Conservation (phyloP, 805 yeast genomes). For the Spathaspora gorwiae region DNA sequence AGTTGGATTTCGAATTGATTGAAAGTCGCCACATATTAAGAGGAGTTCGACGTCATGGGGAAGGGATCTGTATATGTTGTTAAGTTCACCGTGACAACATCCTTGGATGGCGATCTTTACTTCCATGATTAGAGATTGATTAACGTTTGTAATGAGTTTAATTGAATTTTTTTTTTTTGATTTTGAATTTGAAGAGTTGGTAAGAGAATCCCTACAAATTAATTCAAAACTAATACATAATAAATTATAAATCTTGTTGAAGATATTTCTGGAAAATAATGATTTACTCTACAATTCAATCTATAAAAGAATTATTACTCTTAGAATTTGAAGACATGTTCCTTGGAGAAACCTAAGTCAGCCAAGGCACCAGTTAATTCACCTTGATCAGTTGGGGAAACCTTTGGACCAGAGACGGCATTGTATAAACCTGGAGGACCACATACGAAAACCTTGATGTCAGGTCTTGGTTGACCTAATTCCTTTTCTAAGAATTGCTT, state of each 20-base stretch:
- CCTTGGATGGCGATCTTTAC: conserved; percentile 71
- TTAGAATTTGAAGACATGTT: conserved; percentile 84
- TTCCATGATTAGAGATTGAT: not conserved
- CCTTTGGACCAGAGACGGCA: conserved; percentile 82
- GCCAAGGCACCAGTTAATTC: conserved; percentile 82
- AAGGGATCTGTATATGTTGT: conserved; percentile 45
- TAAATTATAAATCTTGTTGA: not conserved
- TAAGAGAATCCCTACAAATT: not conserved
- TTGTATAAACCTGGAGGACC: conserved; percentile 93
- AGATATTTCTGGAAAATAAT: too few relatives aligned
- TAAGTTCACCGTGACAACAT: conserved; percentile 82
- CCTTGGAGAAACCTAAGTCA: conserved; percentile 84
- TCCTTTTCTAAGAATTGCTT: conserved; percentile 62
- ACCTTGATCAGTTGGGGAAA: conserved; percentile 89
- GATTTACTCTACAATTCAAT: too few relatives aligned
- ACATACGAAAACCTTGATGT: conserved; percentile 73
- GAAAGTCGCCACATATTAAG: conserved; percentile 88
- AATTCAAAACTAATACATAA: not conserved
- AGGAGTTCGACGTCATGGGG: conserved; percentile 33
- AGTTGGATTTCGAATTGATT: conserved; percentile 58
- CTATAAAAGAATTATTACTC: too few relatives aligned
- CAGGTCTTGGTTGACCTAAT: conserved; percentile 58
- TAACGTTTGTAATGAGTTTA: not conserved
- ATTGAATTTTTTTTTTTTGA: not conserved
- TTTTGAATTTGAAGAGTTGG: not conserved